Evolutionary conservation across 129 eudicot species (phyloP), one percentile per base, ranked within the genome.

Genomic region (Logfia minima): DNA sequence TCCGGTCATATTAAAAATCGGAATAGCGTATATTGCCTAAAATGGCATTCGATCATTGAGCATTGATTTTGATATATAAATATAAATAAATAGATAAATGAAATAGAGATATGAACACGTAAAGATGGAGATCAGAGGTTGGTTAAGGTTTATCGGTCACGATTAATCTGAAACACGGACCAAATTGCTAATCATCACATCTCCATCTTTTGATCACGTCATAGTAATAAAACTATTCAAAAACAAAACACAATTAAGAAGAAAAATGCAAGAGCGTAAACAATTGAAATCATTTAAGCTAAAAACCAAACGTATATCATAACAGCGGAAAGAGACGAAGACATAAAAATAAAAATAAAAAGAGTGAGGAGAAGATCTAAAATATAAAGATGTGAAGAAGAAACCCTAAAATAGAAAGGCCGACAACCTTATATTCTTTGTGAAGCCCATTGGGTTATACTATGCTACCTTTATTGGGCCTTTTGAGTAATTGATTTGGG

Each of bases 161-260:
- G 80, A 66, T 79, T 79, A 21, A 88, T 90, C 96, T 82, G 96
- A 88, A 90, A 90, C 96, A 90, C 96, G 96, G 96, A 90, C 96
- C 96, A 90, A 86, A 75, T 81, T 58, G 67, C 24, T 84, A 59
- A 24, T 88, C 93, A 88, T 90, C 96, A 90, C 48, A 70, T 87
- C 92, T 82, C 90, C 77, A 1, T 0, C 6, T 66, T 4, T 6
- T 0, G 56, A 24, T 37, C 10, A 56, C 9, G 1, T 24, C 21
- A 71, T 2, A 23, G 8, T 4, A 14, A 28, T 0, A 1, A 26
- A 14, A 70, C 2, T 26, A 18, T 23, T 26, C 16, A 70, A 16
- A 0, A 66, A 14, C 6, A 11, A 24, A 22, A 6, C 6, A 39
- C 10, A 43, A 69, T 10, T 16, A 52, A 55, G 3, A 19, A 55